Evolutionary conservation across 2,329 filamentous ascomycete genomes (phyloP), one percentile per base, ranked within the genome.

Genomic region (Pyrenophora seminiperda): DNA sequence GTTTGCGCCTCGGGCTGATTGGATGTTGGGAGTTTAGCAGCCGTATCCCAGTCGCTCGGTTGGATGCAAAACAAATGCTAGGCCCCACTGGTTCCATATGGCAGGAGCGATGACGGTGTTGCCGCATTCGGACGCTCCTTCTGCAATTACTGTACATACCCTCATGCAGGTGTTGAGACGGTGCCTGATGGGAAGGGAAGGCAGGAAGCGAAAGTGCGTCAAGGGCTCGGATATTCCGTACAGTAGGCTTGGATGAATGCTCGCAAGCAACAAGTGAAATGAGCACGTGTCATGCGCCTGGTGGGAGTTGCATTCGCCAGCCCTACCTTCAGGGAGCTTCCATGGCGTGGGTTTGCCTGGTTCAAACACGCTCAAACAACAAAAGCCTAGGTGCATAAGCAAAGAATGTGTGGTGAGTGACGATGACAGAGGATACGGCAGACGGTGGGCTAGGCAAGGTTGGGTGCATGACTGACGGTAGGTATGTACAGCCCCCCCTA

Each of bases 1-100:
- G 22, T 27, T 9, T 27, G 9, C 9, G n/a, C 53, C 55, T 38
- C 47, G 59, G 45, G 54, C 53, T 47, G 27, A 54, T 62, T 47
- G 52, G 54, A 56, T 14, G 50, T 48, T 58, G 45, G 50, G 40
- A 45, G 38, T 41, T 46, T 47, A 39, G 46, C 50, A 43, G 54
- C 47, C 59, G 42, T 58, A 58, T 66, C 62, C 66, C 58, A 49
- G 61, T 54, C 50, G 45, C 50, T 63, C 62, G 66, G 65, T 60
- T 65, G 63, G 51, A 59, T 59, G 62, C 56, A 66, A 13, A 43
- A 56, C 36, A 52, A 46, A 48, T 41, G 42, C 41, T 48, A 43
- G 53, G 61, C 55, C 55, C 61, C 57, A 62, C 59, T 48, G 43
- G 57, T 63, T 62, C 61, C 53, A 57, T 56, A 39, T 54, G 47